These are phyloP conservation scores for Debaryomyces hansenii DNA, from an alignment of 805 yeast species.

Conservation along the genomic window DNA sequence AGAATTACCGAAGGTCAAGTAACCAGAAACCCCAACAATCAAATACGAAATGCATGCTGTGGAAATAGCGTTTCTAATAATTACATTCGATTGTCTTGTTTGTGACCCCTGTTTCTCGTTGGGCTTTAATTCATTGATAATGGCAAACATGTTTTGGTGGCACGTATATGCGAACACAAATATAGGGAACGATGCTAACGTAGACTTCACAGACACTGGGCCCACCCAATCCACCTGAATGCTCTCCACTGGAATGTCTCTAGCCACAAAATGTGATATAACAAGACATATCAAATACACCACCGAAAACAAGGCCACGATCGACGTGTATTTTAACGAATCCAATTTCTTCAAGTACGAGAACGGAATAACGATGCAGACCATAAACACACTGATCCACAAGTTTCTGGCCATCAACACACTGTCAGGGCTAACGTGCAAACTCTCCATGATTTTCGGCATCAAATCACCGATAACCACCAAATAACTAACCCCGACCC, in stretches of 20 bases:
- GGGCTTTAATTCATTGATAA: conserved; percentile 63
- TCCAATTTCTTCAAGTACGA: conserved; percentile 63
- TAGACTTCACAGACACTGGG: conserved; percentile 38
- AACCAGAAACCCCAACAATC: conserved; percentile 67
- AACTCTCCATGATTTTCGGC: conserved; percentile 53
- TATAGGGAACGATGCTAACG: conserved; percentile 66
- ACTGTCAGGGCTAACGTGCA: conserved; percentile 24
- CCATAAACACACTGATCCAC: conserved; percentile 54
- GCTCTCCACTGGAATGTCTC: conserved; percentile 17
- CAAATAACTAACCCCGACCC: conserved; percentile 69
- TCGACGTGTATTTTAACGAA: conserved; percentile 66
- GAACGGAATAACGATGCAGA: conserved; percentile 59
- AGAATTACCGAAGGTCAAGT: conserved; percentile 68
- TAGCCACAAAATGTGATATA: conserved; percentile 45
- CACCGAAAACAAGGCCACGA: conserved; percentile 68
- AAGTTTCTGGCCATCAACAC: conserved; percentile 41
- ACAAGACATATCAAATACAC: conserved; percentile 60
- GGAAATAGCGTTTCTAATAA: conserved; percentile 52
- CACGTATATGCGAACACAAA: conserved; percentile 81
- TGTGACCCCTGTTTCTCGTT: conserved; percentile 35
- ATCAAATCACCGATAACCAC: conserved; percentile 77
- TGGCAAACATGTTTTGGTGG: conserved; percentile 77
- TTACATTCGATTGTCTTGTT: conserved; percentile 49
- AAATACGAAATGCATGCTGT: conserved; percentile 60
- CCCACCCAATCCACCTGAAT: conserved; percentile 32